Percentiles rank a stretch among this genome's conserved stretches.
Conservation (phyloP, 805 yeast genomes). For the Metschnikowia arizonensis region DNA sequence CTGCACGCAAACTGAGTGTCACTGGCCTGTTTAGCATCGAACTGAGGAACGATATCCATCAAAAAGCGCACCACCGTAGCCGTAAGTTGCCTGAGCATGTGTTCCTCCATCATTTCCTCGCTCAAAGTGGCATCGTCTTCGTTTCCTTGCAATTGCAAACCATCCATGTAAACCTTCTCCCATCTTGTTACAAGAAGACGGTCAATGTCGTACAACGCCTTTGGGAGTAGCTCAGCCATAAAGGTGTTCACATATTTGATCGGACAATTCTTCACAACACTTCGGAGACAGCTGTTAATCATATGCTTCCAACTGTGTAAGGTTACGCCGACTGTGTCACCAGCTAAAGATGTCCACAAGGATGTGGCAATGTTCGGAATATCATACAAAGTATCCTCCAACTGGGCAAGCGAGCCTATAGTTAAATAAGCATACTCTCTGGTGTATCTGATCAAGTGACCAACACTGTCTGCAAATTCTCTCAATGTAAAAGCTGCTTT, state of each 20-base stretch:
- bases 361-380: conserved; percentile 74
- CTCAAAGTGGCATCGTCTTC: conserved; percentile 78
- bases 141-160: conserved; percentile 52
- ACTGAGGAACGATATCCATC: conserved; percentile 84
- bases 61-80: conserved; percentile 84
- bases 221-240: conserved; percentile 75
- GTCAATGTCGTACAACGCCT: conserved; percentile 68
- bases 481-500: conserved; percentile 90
- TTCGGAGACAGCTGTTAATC: conserved; percentile 83
- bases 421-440: conserved; percentile 93
- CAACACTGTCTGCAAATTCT: conserved; percentile 97
- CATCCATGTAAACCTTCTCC: conserved; percentile 60
- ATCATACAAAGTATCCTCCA: conserved; percentile 84
- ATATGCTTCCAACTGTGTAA: conserved; percentile 97
- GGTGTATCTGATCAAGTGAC: conserved; percentile 91
- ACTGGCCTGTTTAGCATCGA: conserved; percentile 47
- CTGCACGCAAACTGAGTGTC: conserved; percentile 65
- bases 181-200: conserved; percentile 69
- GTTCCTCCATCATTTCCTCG: conserved; percentile 99
- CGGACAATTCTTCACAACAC: conserved; percentile 87
- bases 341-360: conserved; percentile 85
- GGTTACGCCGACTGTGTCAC: conserved; percentile 80
- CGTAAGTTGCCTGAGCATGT: conserved; percentile 84
- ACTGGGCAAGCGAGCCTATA: conserved; percentile 80
- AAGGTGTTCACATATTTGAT: conserved; percentile 59